Percentiles rank a stretch among this genome's conserved stretches.
These are phyloP conservation scores for Martensiomyces pterosporus DNA, from an alignment of 192 early-diverging fungal genomes.

Conservation along the genomic window DNA sequence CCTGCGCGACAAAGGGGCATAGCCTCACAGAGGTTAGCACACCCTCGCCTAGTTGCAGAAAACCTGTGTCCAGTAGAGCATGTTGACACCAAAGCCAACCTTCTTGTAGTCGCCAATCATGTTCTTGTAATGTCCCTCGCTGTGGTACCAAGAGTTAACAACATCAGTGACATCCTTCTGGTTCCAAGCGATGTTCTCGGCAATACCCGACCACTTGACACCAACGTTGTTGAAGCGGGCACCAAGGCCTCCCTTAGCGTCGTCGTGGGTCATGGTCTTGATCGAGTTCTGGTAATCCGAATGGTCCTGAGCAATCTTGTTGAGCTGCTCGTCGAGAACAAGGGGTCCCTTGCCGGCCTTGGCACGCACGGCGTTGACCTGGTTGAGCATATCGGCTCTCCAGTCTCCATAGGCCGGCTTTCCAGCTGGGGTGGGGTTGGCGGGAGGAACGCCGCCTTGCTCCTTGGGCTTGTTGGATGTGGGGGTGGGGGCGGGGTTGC, in stretches of 20 bases:
- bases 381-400: slow-evolving; percentile 29
- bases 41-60: too few relatives aligned
- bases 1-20: too few relatives aligned
- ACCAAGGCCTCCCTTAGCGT: slow-evolving; percentile 23
- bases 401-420: slow-evolving; percentile 10
- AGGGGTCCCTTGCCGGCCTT: slow-evolving; percentile 17
- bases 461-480: too few relatives aligned
- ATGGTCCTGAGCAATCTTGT: slow-evolving; percentile 34
- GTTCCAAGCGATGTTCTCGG: slow-evolving; percentile 54
- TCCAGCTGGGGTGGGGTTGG: neutral
- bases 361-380: slow-evolving; percentile 37
- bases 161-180: slow-evolving; percentile 20
- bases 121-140: slow-evolving; percentile 45
- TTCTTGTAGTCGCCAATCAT: slow-evolving; percentile 38
- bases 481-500: too few relatives aligned
- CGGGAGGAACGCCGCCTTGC: slow-evolving; percentile 3
- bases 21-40: too few relatives aligned
- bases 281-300: slow-evolving; percentile 21
- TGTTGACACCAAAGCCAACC: slow-evolving; percentile 42
- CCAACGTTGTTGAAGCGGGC: slow-evolving; percentile 12
- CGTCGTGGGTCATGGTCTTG: slow-evolving; percentile 5
- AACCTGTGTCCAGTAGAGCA: slow-evolving; percentile 40
- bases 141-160: slow-evolving; percentile 45
- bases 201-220: slow-evolving; percentile 15
- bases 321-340: slow-evolving; percentile 11